Evolutionary conservation across 352 stramenopile genomes (phyloP).

Genomic region (Phytophthora ramorum): DNA sequence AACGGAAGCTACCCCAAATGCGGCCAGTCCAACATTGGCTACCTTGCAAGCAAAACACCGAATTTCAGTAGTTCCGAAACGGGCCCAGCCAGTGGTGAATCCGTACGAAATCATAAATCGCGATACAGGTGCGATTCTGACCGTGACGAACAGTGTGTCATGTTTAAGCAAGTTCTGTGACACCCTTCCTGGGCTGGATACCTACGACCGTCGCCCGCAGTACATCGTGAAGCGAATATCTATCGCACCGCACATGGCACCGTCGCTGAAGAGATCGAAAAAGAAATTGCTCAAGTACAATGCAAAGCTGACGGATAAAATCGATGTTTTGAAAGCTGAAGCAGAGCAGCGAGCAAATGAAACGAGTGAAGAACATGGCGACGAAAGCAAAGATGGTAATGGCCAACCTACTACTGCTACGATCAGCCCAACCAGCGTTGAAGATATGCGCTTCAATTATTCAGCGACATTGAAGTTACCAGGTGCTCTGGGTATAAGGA

Average conservation of each 20-base stretch:
- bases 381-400: slow-evolving; percentile 22
- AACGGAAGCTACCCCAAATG: slow-evolving; percentile 4
- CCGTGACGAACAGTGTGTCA: slow-evolving; percentile 65
- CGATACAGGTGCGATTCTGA: slow-evolving; percentile 73
- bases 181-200: slow-evolving; percentile 81
- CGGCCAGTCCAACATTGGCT: slow-evolving; percentile 20
- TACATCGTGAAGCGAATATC: slow-evolving; percentile 81
- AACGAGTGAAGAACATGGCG: slow-evolving; percentile 15
- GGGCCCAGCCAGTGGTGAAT: slow-evolving; percentile 27
- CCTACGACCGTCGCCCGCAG: slow-evolving; percentile 79
- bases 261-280: slow-evolving; percentile 59
- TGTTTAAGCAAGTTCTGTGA: slow-evolving; percentile 85
- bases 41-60: slow-evolving; percentile 23
- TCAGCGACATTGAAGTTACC: slow-evolving; percentile 72
- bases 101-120: slow-evolving; percentile 64
- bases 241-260: slow-evolving; percentile 52
- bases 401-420: slow-evolving; percentile 11
- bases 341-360: slow-evolving; percentile 42
- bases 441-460: slow-evolving; percentile 59
- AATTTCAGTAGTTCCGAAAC: slow-evolving; percentile 16
- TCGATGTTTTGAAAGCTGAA: slow-evolving; percentile 68
- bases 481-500: slow-evolving; percentile 63
- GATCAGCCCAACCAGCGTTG: neutral
- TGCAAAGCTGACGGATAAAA: slow-evolving; percentile 79
- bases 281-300: slow-evolving; percentile 88